Conservation (phyloP, 148 eudicot genomes). For the Amaranthus cruentus region DNA sequence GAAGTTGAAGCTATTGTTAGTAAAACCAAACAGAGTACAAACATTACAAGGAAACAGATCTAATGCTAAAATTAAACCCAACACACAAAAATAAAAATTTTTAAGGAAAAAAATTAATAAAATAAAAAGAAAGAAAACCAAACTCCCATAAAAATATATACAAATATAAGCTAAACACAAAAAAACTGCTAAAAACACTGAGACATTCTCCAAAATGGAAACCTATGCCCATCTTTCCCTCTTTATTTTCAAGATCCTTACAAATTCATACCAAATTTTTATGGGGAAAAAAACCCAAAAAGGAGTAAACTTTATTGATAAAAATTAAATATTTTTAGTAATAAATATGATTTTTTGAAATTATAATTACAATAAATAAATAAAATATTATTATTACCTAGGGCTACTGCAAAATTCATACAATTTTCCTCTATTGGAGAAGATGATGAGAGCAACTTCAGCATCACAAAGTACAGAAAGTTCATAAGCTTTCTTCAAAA, state of each 20-base stretch:
- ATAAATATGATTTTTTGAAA: neutral
- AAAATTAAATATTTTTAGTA: neutral
- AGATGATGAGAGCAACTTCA: slow-evolving; percentile 62
- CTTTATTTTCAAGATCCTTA: slow-evolving; percentile 9
- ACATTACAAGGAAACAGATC: neutral
- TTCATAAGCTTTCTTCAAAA: slow-evolving; percentile 62
- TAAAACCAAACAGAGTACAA: slow-evolving; percentile 20
- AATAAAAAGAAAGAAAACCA: slow-evolving; percentile 17
- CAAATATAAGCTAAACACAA: slow-evolving; percentile 21
- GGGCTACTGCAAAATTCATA: slow-evolving; percentile 58
- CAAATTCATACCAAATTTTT: neutral
- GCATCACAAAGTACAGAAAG: slow-evolving; percentile 59
- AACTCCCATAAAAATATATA: slow-evolving; percentile 3
- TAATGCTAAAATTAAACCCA: neutral
- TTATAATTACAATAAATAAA: neutral
- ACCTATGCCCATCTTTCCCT: slow-evolving; percentile 18
- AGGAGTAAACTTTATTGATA: neutral
- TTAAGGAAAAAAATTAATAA: neutral
- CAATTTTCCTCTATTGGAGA: slow-evolving; percentile 58
- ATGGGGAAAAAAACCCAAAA: neutral
- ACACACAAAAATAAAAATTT: neutral
- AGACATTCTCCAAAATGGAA: slow-evolving; percentile 61
- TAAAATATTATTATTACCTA: slow-evolving; percentile 28
- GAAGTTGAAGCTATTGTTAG: slow-evolving; percentile 9
- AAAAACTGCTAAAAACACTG: slow-evolving; percentile 41